A percentile compares a stretch with the other conserved stretches of the same genome.
These are phyloP conservation scores for Clavaria fumosa DNA, from an alignment of 768 basidiomycete genomes.

Conservation along the genomic window DNA sequence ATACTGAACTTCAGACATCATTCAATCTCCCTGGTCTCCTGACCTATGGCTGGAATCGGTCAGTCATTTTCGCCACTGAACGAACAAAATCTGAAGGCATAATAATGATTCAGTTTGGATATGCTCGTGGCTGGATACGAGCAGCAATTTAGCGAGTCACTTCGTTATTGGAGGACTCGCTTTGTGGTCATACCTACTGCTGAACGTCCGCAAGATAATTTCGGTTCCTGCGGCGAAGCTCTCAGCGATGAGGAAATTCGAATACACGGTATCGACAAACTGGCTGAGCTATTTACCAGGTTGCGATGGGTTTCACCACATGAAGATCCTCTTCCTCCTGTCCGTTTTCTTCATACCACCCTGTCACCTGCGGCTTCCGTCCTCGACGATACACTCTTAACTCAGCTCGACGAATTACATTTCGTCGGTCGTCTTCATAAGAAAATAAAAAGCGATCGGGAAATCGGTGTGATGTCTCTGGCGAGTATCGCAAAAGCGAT, in stretches of 20 bases:
- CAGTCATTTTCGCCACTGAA: constrained; percentile 9
- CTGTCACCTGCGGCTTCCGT: constrained; percentile 70
- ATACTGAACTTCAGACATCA: constrained; percentile 59
- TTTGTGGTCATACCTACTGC: constrained; percentile 85
- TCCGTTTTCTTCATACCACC: constrained; percentile 73
- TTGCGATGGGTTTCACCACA: constrained; percentile 56
- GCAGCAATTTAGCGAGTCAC: constrained; percentile 60
- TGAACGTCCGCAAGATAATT: constrained; percentile 41
- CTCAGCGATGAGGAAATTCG: constrained; percentile 80
- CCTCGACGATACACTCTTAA: constrained; percentile 62
- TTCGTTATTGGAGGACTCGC: constrained; percentile 88
- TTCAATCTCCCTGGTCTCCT: constrained; percentile 71
- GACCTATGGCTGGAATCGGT: constrained; percentile 82
- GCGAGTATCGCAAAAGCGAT: constrained; percentile 63
- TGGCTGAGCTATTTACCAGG: constrained; percentile 78
- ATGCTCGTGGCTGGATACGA: constrained; percentile 79
- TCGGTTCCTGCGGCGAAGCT: constrained; percentile 52
- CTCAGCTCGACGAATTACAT: constrained; percentile 69
- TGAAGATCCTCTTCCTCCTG: constrained; percentile 43
- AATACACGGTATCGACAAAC: constrained; percentile 78
- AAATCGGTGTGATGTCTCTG: constrained; percentile 51
- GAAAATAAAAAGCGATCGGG: constrained; percentile 67
- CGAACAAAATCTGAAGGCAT: constrained; percentile 1
- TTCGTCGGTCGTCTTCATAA: constrained; percentile 58
- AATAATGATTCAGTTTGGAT: constrained; percentile 41